phyloP scores from a whole-genome alignment of 2,329 filamentous ascomycete species.

The Colletotrichum sp. region DNA sequence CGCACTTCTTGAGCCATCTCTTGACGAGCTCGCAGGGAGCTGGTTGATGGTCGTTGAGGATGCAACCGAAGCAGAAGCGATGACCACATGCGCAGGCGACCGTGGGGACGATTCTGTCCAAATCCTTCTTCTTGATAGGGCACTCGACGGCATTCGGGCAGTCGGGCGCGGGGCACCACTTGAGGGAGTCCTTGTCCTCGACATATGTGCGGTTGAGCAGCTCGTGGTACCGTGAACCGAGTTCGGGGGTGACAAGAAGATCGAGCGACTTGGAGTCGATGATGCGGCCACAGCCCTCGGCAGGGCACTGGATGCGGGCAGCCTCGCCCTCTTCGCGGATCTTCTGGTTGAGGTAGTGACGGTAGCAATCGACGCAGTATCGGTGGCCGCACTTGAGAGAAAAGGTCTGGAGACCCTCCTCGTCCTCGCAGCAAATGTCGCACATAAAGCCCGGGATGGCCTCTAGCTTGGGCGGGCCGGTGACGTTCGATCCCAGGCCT shows the following conservation, averaged over 20 bases:
- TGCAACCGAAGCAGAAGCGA: slow-evolving; percentile 95
- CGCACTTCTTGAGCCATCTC: slow-evolving; percentile 97
- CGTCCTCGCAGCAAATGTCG: slow-evolving; percentile 96
- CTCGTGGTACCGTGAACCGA: slow-evolving; percentile 74
- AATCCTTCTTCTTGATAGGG: slow-evolving; percentile 83
- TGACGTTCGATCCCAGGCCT: slow-evolving; percentile 74
- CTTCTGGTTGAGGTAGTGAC: slow-evolving; percentile 90
- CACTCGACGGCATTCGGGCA: slow-evolving; percentile 94
- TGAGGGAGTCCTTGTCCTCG: slow-evolving; percentile 92
- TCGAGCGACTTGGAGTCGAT: slow-evolving; percentile 90
- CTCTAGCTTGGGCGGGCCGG: slow-evolving; percentile 70
- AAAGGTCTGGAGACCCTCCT: slow-evolving; percentile 77
- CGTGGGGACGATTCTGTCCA: slow-evolving; percentile 85
- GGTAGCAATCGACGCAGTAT: slow-evolving; percentile 92
- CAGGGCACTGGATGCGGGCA: slow-evolving; percentile 90
- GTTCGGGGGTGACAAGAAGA: slow-evolving; percentile 68
- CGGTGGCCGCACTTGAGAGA: slow-evolving; percentile 95
- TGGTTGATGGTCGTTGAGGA: slow-evolving; percentile 88
- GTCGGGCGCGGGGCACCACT: slow-evolving; percentile 98
- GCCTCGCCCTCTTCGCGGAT: slow-evolving; percentile 96
- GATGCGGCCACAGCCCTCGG: slow-evolving; percentile 85
- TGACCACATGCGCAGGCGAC: slow-evolving; percentile 86
- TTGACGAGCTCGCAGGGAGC: slow-evolving; percentile 91
- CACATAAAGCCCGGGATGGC: slow-evolving; percentile 80
- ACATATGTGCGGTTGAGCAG: slow-evolving; percentile 94